phyloP scores from a whole-genome alignment of 2,329 filamentous ascomycete species.

The Aspergillus ochraceus region DNA sequence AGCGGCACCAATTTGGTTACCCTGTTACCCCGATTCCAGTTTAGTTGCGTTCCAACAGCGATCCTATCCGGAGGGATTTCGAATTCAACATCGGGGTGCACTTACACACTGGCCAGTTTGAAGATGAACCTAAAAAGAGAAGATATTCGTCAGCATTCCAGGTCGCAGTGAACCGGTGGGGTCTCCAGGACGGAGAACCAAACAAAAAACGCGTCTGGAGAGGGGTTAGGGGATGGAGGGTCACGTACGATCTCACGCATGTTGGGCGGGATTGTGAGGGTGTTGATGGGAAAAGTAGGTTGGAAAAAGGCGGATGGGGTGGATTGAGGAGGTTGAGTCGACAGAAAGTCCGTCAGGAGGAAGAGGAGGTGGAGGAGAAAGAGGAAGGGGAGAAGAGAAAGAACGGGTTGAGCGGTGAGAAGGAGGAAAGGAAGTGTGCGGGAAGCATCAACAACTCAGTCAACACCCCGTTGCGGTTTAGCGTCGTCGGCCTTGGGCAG shows the following conservation, averaged over 20 bases:
- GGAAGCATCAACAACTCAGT: conserved; percentile 1
- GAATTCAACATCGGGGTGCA: conserved; percentile 26
- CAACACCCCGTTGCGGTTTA: conserved; percentile 1
- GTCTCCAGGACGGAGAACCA: conserved; percentile 32
- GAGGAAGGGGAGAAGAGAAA: conserved; percentile 24
- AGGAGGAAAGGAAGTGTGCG: conserved; percentile 3
- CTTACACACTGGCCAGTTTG: conserved; percentile 99
- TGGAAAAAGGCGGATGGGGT: conserved; percentile 15
- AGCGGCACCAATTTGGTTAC: conserved; percentile 99
- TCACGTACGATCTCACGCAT: conserved; percentile 74
- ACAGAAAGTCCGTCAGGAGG: conserved; percentile 22
- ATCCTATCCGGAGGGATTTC: conserved; percentile 1
- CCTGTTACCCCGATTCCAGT: conserved; percentile 56
- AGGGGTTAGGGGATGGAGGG: conserved; percentile 14
- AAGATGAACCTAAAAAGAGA: conserved; percentile 83
- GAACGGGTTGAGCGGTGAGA: conserved; percentile 32
- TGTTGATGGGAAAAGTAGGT: conserved; percentile 15
- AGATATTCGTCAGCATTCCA: conserved; percentile 43
- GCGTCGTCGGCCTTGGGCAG: conserved; percentile 18
- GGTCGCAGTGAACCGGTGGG: conserved; percentile 30
- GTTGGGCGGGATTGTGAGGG: conserved; percentile 44
- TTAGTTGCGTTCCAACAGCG: conserved; percentile 20
- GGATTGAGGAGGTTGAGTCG: conserved; percentile 11
- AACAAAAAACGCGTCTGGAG: conserved; percentile 36
- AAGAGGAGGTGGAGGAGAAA: conserved; percentile 22